Evolutionary conservation across 306 rosid species (phyloP).

Genomic region (Quercus alba): DNA sequence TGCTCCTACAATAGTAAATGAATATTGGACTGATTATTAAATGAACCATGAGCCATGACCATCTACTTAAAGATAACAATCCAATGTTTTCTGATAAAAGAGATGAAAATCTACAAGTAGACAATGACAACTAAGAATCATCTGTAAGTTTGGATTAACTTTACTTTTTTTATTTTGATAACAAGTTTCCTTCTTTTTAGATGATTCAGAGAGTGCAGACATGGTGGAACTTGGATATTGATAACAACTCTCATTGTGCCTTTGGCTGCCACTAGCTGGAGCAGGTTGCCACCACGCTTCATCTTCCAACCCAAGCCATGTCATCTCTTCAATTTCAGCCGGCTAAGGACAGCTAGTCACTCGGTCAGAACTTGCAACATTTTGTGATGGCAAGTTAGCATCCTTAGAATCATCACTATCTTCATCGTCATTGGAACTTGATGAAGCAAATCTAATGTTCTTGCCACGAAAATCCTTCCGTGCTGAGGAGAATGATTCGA

Average conservation of each 20-base stretch:
- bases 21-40: too few species aligned
- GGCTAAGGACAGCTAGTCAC: conserved; percentile 86
- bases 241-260: conserved; percentile 15
- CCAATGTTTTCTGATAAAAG: background rate
- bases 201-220: conserved; percentile 27
- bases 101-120: too few species aligned
- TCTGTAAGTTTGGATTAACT: too few species aligned
- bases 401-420: background rate
- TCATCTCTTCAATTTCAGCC: conserved; percentile 76
- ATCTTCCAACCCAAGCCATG: conserved; percentile 55
- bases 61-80: background rate
- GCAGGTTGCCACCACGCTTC: conserved; percentile 28
- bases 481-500: conserved; percentile 64
- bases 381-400: conserved; percentile 35
- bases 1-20: background rate
- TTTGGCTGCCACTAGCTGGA: conserved; percentile 33
- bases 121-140: too few species aligned
- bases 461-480: conserved; percentile 54
- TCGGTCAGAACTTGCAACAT: conserved; percentile 47
- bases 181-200: conserved; percentile 10
- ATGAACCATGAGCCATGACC: too few species aligned
- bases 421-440: background rate
- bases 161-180: too few species aligned
- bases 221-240: conserved; percentile 16
- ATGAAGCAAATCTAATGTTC: conserved; percentile 61